Evolutionary conservation across 2,329 filamentous ascomycete genomes (phyloP).

Genomic region (Coccinonectria pachysandricola): DNA sequence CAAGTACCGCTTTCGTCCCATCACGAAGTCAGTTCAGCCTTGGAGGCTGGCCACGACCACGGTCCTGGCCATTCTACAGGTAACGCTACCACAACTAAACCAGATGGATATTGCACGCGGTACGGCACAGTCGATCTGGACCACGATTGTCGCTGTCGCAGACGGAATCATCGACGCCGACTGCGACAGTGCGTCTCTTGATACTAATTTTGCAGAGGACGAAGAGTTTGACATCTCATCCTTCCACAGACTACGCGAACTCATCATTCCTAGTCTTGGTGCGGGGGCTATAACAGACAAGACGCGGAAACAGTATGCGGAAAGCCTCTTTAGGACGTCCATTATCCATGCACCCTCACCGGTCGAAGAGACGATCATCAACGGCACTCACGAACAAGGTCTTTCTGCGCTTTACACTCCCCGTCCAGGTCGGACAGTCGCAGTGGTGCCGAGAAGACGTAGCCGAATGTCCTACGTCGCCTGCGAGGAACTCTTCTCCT

Average conservation of each 20-base stretch:
- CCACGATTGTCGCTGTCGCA: slow-evolving; percentile 51
- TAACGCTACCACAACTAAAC: slow-evolving; percentile 52
- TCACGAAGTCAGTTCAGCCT: slow-evolving; percentile 58
- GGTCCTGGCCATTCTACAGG: slow-evolving; percentile 55
- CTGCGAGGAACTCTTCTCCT: slow-evolving; percentile 65
- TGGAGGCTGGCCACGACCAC: slow-evolving; percentile 76
- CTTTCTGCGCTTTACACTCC: slow-evolving; percentile 50
- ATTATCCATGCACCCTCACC: slow-evolving; percentile 60
- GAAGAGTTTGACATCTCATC: slow-evolving; percentile 72
- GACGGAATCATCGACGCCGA: slow-evolving; percentile 62
- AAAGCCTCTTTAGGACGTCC: slow-evolving; percentile 70
- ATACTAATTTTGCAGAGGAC: slow-evolving; percentile 49
- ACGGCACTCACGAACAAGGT: slow-evolving; percentile 35
- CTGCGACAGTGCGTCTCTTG: slow-evolving; percentile 35
- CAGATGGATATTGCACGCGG: slow-evolving; percentile 34
- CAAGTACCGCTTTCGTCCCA: slow-evolving; percentile 70
- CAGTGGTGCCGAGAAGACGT: slow-evolving; percentile 53
- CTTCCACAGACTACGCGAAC: slow-evolving; percentile 56
- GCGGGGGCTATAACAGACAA: slow-evolving; percentile 53
- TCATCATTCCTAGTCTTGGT: slow-evolving; percentile 68
- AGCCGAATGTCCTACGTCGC: slow-evolving; percentile 69
- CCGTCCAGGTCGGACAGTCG: slow-evolving; percentile 62
- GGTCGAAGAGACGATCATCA: slow-evolving; percentile 45
- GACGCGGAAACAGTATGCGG: slow-evolving; percentile 59
- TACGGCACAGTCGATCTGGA: slow-evolving; percentile 56